Conservation (phyloP, 2,329 filamentous ascomycete species). For the Cytospora schulzeri region DNA sequence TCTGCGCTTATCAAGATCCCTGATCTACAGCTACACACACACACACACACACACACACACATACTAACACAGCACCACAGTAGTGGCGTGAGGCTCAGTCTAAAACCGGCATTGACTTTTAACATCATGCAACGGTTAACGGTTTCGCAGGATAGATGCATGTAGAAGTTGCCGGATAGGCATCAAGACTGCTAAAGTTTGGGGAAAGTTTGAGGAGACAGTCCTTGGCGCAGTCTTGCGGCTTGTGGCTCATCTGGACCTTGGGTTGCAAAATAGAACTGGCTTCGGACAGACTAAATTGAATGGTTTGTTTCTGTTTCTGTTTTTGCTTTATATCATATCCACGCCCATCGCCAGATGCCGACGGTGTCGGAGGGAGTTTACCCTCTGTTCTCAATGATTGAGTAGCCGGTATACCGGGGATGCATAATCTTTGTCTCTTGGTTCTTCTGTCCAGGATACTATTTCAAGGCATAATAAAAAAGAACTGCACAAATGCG, state of each 20-base stretch:
- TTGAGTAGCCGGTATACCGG: background rate
- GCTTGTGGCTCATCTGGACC: too few species aligned
- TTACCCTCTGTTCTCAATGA: background rate
- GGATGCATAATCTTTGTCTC: conserved; percentile 5
- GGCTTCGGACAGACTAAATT: too few species aligned
- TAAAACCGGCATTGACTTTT: background rate
- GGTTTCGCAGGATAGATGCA: background rate
- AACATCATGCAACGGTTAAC: background rate
- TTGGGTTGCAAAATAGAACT: too few species aligned
- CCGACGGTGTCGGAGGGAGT: too few species aligned
- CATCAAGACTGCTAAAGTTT: background rate
- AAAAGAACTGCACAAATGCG: conserved; percentile 16
- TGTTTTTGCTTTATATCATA: too few species aligned
- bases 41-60: too few species aligned
- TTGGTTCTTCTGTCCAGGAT: conserved; percentile 1
- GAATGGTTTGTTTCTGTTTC: too few species aligned
- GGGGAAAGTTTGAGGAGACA: background rate
- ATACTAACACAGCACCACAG: too few species aligned
- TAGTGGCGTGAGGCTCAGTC: conserved; percentile 1
- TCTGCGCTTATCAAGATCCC: conserved; percentile 10
- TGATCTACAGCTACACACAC: conserved; percentile 6
- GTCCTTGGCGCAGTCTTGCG: background rate
- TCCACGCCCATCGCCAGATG: too few species aligned
- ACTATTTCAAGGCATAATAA: background rate
- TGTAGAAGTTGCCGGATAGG: background rate